These are phyloP conservation scores for Elymus sibiricus DNA, from an alignment of 176 grass and related monocot genomes.

Conservation along the genomic window DNA sequence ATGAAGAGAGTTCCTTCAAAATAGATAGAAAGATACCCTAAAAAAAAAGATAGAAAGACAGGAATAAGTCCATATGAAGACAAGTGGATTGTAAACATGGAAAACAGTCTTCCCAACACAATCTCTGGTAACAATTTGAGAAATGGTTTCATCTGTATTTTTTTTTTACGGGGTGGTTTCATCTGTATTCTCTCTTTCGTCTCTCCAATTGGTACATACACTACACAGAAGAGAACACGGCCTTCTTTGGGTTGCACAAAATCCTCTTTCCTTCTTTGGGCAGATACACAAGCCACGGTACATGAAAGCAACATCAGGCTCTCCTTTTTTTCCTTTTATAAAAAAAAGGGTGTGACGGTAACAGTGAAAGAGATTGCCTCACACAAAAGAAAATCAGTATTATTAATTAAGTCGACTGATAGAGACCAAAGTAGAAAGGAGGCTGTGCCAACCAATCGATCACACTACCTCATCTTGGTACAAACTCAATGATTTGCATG, in stretches of 20 bases:
- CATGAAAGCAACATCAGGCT: conserved; percentile 35
- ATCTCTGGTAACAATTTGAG: too few relatives aligned
- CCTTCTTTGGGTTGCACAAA: too few relatives aligned
- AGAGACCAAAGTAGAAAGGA: conserved; percentile 32
- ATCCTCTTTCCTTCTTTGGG: too few relatives aligned
- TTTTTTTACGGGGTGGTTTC: too few relatives aligned
- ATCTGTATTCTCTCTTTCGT: too few relatives aligned
- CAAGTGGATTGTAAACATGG: background rate
- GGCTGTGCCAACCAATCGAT: conserved; percentile 22
- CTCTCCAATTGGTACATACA: too few relatives aligned
- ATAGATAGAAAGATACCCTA: too few relatives aligned
- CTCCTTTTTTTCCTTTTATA: background rate
- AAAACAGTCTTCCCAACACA: background rate
- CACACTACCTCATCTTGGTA: conserved; percentile 15
- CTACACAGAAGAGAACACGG: too few relatives aligned
- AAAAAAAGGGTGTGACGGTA: conserved; percentile 35
- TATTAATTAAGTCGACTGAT: background rate
- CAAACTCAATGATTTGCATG: conserved; percentile 17
- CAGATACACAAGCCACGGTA: background rate
- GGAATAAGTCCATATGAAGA: background rate
- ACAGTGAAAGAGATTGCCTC: conserved; percentile 41
- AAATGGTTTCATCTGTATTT: background rate
- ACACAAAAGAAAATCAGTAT: conserved; percentile 36
- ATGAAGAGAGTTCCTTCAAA: background rate
- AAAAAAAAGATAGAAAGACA: background rate